phyloP scores from a whole-genome alignment of 2,329 filamentous ascomycete genomes.

The Colletotrichum acutatum region DNA sequence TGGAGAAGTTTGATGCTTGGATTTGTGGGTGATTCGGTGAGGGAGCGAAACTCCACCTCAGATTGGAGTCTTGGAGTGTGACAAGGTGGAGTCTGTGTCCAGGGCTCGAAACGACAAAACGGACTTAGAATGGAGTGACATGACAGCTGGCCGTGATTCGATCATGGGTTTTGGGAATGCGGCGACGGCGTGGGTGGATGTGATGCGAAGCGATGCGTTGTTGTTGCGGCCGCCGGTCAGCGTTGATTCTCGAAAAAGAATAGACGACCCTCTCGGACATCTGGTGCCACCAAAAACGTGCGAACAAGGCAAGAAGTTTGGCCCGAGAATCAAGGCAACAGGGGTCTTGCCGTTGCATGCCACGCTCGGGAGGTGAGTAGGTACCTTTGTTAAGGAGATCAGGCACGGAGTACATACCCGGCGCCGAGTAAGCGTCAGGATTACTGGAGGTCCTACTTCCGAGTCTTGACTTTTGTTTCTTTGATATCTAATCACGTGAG shows the following conservation, averaged over 20 bases:
- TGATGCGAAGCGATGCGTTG: background rate
- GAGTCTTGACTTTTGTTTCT: background rate
- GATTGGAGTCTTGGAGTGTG: slow-evolving; percentile 6
- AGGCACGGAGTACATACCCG: background rate
- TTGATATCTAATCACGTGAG: too few relatives aligned
- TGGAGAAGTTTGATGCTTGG: slow-evolving; percentile 22
- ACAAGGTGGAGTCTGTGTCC: background rate
- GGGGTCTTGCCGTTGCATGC: slow-evolving; percentile 5
- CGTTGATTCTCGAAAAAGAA: background rate
- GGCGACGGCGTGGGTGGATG: background rate
- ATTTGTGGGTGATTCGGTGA: background rate
- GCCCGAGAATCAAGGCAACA: slow-evolving; percentile 23
- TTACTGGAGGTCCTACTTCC: background rate
- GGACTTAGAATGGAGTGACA: background rate
- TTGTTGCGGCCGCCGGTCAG: background rate
- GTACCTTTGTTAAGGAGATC: background rate
- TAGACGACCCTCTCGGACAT: background rate
- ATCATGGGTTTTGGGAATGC: background rate
- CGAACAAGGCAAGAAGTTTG: background rate
- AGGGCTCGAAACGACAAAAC: background rate
- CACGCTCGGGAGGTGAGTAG: background rate
- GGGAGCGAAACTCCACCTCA: background rate
- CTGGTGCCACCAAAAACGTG: background rate
- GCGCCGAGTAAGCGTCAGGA: background rate
- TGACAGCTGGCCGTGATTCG: background rate